These are phyloP conservation scores for Lycium barbarum DNA, from an alignment of 257 asterid genomes.

Conservation along the genomic window DNA sequence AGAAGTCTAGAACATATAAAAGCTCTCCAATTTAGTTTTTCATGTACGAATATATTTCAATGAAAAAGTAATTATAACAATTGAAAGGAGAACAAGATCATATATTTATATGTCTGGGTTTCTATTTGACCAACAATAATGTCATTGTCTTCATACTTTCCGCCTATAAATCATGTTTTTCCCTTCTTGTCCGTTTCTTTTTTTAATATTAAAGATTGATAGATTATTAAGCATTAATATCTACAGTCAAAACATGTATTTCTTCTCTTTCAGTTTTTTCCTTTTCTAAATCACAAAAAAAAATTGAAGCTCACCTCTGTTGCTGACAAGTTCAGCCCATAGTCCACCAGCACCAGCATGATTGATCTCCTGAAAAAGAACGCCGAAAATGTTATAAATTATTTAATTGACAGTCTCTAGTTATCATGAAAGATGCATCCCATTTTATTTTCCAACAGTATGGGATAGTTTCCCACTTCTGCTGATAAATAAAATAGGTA, in stretches of 20 bases:
- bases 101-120: neutral
- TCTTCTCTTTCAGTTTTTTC: neutral
- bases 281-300: conserved; percentile 11
- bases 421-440: neutral
- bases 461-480: neutral
- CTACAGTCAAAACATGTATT: neutral
- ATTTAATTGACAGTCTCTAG: neutral
- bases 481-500: neutral
- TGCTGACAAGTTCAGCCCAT: conserved; percentile 96
- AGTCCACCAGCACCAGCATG: conserved; percentile 99
- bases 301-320: conserved; percentile 69
- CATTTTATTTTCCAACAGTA: neutral
- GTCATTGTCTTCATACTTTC: neutral
- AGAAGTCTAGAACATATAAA: neutral
- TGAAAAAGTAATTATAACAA: neutral
- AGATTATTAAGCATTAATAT: neutral
- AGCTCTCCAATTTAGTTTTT: neutral
- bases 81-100: neutral
- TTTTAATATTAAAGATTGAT: no score
- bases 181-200: no score
- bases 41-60: neutral
- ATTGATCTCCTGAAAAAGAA: conserved; percentile 75
- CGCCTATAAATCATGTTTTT: no score
- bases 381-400: neutral
- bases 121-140: neutral